These are phyloP conservation scores for Colletotrichum echinochloae DNA, from an alignment of 2,329 filamentous ascomycete genomes.

Conservation along the genomic window DNA sequence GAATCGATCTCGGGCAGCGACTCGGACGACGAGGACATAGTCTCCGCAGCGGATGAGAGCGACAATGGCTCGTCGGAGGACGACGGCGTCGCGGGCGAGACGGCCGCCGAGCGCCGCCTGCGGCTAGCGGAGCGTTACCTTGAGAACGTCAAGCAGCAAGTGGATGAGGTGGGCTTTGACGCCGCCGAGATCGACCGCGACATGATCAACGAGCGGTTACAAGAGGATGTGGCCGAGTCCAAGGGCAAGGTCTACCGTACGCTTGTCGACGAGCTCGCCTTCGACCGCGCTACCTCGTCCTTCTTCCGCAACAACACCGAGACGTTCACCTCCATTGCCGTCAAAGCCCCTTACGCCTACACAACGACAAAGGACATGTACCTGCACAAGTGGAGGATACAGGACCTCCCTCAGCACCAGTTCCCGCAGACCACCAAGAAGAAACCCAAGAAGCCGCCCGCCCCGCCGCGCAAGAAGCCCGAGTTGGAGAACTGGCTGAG, in stretches of 20 bases:
- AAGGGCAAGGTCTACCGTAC: conserved; percentile 91
- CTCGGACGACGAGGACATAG: conserved; percentile 68
- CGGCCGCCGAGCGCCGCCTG: conserved; percentile 86
- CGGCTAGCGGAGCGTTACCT: conserved; percentile 93
- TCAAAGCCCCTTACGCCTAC: conserved; percentile 84
- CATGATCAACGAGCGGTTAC: conserved; percentile 87
- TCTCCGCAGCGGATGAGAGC: conserved; percentile 58
- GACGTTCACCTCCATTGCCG: conserved; percentile 82
- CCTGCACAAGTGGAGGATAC: conserved; percentile 90
- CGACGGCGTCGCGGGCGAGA: conserved; percentile 75
- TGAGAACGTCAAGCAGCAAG: conserved; percentile 86
- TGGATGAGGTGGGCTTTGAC: conserved; percentile 89
- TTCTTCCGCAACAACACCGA: conserved; percentile 84
- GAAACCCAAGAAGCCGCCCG: conserved; percentile 67
- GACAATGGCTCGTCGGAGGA: conserved; percentile 70
- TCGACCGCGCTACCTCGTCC: conserved; percentile 74
- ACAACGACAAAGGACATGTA: conserved; percentile 88
- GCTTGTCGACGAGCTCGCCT: conserved; percentile 79
- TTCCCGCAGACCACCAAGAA: conserved; percentile 68
- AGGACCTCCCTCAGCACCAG: conserved; percentile 71
- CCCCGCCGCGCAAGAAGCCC: conserved; percentile 71
- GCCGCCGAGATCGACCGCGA: conserved; percentile 94
- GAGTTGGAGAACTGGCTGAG: conserved; percentile 72
- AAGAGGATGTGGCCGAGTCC: conserved; percentile 91
- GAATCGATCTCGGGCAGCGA: conserved; percentile 92